A percentile compares a stretch with the other conserved stretches of the same genome.
phyloP scores from a whole-genome alignment of 139 green algal species.

The Auxenochlorella protothecoides region DNA sequence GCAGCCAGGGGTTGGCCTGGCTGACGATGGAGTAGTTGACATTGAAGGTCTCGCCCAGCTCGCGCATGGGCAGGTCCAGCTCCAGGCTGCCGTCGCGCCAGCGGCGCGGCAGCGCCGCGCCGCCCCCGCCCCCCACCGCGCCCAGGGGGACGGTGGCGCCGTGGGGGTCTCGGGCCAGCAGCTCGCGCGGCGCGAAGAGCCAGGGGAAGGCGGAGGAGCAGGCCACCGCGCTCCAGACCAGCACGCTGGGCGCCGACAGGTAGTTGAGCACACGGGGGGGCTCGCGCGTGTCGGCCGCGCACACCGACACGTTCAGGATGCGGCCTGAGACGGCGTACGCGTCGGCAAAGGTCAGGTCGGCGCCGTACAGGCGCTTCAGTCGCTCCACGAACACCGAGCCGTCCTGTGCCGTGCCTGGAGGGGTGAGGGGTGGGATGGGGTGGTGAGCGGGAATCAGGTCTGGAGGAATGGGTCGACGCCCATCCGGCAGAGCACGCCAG shows the following conservation, averaged over 20 bases:
- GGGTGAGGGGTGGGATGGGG: too few relatives aligned
- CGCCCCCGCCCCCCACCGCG: conserved; percentile 2
- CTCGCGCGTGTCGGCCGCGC: conserved; percentile 80
- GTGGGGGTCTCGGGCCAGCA: conserved; percentile 36
- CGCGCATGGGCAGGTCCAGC: conserved; percentile 67
- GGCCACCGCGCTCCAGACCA: conserved; percentile 81
- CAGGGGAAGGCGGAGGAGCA: conserved; percentile 78
- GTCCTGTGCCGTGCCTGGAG: conserved; percentile 23
- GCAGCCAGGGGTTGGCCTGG: conserved; percentile 84
- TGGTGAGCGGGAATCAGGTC: too few relatives aligned
- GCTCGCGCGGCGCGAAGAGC: conserved; percentile 70
- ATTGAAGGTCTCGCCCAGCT: conserved; percentile 77
- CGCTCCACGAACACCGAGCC: conserved; percentile 25
- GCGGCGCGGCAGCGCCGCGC: conserved; percentile 29
- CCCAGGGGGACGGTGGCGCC: conserved; percentile 7
- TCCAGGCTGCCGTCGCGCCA: conserved; percentile 66
- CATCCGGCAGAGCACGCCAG: too few relatives aligned
- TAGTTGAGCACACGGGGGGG: conserved; percentile 88
- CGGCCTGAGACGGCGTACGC: conserved; percentile 70
- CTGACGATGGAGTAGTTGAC: conserved; percentile 84
- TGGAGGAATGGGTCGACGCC: too few relatives aligned
- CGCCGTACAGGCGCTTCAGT: conserved; percentile 54
- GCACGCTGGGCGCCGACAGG: conserved; percentile 73
- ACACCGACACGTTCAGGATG: conserved; percentile 86
- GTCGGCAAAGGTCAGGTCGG: conserved; percentile 67